phyloP scores from a whole-genome alignment of 176 grass and related monocot species.

The Phoenix dactylifera region DNA sequence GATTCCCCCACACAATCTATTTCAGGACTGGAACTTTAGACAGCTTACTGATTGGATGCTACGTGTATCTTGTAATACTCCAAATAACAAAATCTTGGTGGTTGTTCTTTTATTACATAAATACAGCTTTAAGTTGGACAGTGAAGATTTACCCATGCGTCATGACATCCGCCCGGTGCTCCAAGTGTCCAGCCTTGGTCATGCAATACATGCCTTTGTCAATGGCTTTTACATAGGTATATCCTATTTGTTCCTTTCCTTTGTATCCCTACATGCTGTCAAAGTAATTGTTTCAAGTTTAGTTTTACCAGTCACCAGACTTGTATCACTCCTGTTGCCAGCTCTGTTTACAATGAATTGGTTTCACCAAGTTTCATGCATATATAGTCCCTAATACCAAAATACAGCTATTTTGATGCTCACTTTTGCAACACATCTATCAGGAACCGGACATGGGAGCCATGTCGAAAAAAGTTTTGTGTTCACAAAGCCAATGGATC shows the following conservation, averaged over 20 bases:
- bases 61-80: no score
- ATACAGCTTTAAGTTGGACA: constrained; percentile 56
- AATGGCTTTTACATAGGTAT: constrained; percentile 57
- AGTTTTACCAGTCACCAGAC: no score
- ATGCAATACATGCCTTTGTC: constrained; percentile 45
- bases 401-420: constrained; percentile 2
- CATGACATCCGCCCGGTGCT: constrained; percentile 58
- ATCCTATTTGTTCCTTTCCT: background rate
- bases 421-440: background rate
- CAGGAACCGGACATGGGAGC: constrained; percentile 44
- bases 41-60: no score
- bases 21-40: no score
- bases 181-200: constrained; percentile 50
- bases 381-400: no score
- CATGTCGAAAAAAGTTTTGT: constrained; percentile 64
- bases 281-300: no score
- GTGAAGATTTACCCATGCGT: constrained; percentile 49
- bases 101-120: background rate
- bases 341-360: no score
- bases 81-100: no score
- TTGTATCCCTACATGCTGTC: no score
- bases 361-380: no score
- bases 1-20: no score
- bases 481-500: constrained; percentile 31
- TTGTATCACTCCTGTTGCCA: no score